A percentile compares a stretch with the other conserved stretches of the same genome.
Conservation (phyloP, 176 grass and related monocot species). For the Bolboschoenus planiculmis region DNA sequence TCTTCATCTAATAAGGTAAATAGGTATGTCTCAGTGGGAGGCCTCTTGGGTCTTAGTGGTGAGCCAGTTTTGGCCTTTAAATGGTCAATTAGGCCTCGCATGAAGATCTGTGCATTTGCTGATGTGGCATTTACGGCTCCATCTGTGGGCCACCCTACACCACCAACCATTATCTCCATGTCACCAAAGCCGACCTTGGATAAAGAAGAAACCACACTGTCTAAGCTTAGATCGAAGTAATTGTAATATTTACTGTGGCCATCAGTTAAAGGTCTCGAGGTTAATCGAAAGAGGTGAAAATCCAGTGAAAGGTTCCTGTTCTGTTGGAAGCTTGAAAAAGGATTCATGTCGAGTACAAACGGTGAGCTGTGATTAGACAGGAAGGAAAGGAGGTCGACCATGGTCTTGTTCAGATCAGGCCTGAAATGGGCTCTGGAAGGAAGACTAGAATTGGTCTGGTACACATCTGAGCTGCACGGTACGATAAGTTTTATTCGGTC, state of each 20-base stretch:
- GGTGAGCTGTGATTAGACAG: slow-evolving; percentile 66
- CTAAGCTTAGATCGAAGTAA: slow-evolving; percentile 76
- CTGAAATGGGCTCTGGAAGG: slow-evolving; percentile 75
- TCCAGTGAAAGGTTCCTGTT: slow-evolving; percentile 74
- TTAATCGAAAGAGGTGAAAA: slow-evolving; percentile 65
- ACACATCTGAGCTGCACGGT: slow-evolving; percentile 66
- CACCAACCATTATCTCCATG: slow-evolving; percentile 66
- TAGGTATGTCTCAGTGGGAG: slow-evolving; percentile 53
- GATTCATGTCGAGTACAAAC: slow-evolving; percentile 77
- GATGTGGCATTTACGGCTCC: slow-evolving; percentile 79
- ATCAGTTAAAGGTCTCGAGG: slow-evolving; percentile 57
- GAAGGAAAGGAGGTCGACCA: slow-evolving; percentile 75
- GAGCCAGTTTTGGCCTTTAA: slow-evolving; percentile 69
- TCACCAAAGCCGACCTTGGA: slow-evolving; percentile 58
- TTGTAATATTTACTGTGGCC: slow-evolving; percentile 71
- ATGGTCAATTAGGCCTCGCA: slow-evolving; percentile 65
- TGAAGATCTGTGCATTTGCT: slow-evolving; percentile 57
- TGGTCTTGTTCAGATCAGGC: slow-evolving; percentile 78
- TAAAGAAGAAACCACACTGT: slow-evolving; percentile 71
- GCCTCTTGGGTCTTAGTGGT: slow-evolving; percentile 69
- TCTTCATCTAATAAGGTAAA: slow-evolving; percentile 88
- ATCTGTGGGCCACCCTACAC: slow-evolving; percentile 91
- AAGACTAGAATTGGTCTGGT: slow-evolving; percentile 50
- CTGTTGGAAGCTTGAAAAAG: slow-evolving; percentile 55
- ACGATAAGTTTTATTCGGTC: slow-evolving; percentile 69